Base-by-base conservation (phyloP, 768 basidiomycete species). In the Termitomyces sp. region DNA sequence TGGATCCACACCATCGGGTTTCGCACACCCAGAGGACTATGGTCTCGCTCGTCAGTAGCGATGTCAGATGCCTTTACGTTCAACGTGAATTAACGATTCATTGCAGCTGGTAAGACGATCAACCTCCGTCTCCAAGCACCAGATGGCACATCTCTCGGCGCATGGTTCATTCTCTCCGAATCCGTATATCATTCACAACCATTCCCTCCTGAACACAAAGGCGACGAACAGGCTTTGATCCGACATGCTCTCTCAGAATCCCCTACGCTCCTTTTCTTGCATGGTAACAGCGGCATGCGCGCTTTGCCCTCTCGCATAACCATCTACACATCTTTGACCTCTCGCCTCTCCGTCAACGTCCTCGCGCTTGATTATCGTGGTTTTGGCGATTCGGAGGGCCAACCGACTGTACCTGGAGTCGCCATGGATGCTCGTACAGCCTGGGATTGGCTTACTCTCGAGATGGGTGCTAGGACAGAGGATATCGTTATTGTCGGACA, bases 341-440 rank as follows among this genome's bases (percentile, higher is more conserved):
- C 78, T 6, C 76, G 80, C 0, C 68, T 85, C 30, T 68, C 70
- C 33, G 77, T 76, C 15, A 89, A 89, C 64, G 77, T 90, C 23
- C 68, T 91, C 23, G 80, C 79, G 0, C 74, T 85, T 21, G 90
- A 92, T 68, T 92, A 92, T 66, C 76, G 89, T 49, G 89, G 89
- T 1, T 92, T 85, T 61, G 90, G 73, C 4, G 87, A 91, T 66
- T 88, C 86, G 19, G 75, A 79, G 3, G 85, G 86, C 1, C 66
- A 71, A 1, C 89, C 89, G 1, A 78, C 77, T 5, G 81, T 87
- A 50, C 63, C 68, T 1, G 89, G 90, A 0, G 75, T 91, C 3
- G 63, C 75, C 14, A 64, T 63, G 48, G 85, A 92, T 61, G 87
- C 87, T 0, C 68, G 77, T 17, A 73, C 85, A 0, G 85, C 78